These are phyloP conservation scores for Boletus reticulatus DNA, from an alignment of 768 basidiomycete species.

Conservation along the genomic window DNA sequence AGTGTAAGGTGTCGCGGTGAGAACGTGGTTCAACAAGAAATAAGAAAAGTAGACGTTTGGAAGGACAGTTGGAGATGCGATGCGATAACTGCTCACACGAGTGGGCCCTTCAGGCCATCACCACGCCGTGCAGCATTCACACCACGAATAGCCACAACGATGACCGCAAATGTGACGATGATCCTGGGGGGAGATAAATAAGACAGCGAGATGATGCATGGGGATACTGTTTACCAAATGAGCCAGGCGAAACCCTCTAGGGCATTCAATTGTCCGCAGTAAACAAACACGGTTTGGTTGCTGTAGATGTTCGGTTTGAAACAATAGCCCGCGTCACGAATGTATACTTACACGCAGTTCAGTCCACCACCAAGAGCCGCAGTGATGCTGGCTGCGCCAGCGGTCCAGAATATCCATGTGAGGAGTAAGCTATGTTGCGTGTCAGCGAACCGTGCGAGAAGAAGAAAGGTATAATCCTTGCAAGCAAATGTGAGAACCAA, in stretches of 20 bases:
- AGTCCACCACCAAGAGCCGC: constrained; percentile 62
- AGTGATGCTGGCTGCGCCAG: constrained; percentile 71
- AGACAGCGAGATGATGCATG: background rate
- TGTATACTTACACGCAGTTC: constrained; percentile 57
- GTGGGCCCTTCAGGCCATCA: constrained; percentile 60
- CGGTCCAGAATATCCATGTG: constrained; percentile 79
- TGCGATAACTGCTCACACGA: constrained; percentile 29
- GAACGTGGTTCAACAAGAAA: background rate
- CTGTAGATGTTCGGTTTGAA: constrained; percentile 14
- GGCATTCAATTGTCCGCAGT: constrained; percentile 78
- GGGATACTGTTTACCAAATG: constrained; percentile 47
- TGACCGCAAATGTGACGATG: constrained; percentile 57
- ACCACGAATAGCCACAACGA: constrained; percentile 59
- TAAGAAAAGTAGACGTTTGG: background rate
- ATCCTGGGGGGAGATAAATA: constrained; percentile 43
- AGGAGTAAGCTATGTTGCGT: constrained; percentile 48
- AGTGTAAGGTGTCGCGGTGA: constrained; percentile 17
- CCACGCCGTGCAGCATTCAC: constrained; percentile 59
- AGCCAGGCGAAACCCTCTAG: constrained; percentile 75
- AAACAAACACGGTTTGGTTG: constrained; percentile 46
- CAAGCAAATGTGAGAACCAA: constrained; percentile 64
- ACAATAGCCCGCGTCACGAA: background rate
- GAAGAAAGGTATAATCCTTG: constrained; percentile 33
- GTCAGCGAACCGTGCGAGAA: constrained; percentile 2
- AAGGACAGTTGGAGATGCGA: constrained; percentile 5